phyloP scores from a whole-genome alignment of 2,329 filamentous ascomycete species.

The Helminthosporium solani region DNA sequence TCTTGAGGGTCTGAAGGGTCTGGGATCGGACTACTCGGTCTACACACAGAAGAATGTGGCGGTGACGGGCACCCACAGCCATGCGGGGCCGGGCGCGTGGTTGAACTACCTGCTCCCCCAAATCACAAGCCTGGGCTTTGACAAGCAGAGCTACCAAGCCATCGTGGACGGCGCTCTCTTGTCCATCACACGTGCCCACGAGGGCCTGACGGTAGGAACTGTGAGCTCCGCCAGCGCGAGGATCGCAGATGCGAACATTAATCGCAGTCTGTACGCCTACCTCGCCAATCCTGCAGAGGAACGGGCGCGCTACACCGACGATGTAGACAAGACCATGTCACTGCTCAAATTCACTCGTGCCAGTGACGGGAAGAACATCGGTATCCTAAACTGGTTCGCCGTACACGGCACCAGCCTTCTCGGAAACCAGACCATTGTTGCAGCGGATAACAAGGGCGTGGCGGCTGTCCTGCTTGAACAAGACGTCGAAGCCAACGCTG shows the following conservation, averaged over 20 bases:
- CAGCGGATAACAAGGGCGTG: constrained; percentile 96
- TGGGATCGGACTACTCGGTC: constrained; percentile 71
- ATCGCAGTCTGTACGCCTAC: constrained; percentile 85
- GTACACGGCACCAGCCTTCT: constrained; percentile 90
- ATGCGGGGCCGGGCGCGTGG: constrained; percentile 89
- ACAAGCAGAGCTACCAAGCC: constrained; percentile 81
- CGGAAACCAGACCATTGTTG: constrained; percentile 85
- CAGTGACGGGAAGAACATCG: constrained; percentile 73
- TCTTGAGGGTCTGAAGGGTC: constrained; percentile 66
- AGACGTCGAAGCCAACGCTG: constrained; percentile 53
- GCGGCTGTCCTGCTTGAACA: constrained; percentile 83
- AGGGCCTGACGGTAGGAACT: constrained; percentile 67
- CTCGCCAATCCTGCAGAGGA: constrained; percentile 80
- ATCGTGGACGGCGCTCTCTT: constrained; percentile 83
- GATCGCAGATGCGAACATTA: constrained; percentile 77
- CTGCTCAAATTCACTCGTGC: constrained; percentile 74
- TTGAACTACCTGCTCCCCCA: constrained; percentile 92
- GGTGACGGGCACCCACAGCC: constrained; percentile 88
- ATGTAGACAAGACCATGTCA: constrained; percentile 76
- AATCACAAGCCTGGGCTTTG: constrained; percentile 83
- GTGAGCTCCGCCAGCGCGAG: constrained; percentile 69
- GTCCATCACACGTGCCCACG: constrained; percentile 80
- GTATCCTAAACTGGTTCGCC: constrained; percentile 85
- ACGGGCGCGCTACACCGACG: constrained; percentile 64
- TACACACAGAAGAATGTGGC: constrained; percentile 83